A percentile compares a stretch with the other conserved stretches of the same genome.
phyloP scores from a whole-genome alignment of 2,329 filamentous ascomycete genomes.

The Metarhizium rileyi region DNA sequence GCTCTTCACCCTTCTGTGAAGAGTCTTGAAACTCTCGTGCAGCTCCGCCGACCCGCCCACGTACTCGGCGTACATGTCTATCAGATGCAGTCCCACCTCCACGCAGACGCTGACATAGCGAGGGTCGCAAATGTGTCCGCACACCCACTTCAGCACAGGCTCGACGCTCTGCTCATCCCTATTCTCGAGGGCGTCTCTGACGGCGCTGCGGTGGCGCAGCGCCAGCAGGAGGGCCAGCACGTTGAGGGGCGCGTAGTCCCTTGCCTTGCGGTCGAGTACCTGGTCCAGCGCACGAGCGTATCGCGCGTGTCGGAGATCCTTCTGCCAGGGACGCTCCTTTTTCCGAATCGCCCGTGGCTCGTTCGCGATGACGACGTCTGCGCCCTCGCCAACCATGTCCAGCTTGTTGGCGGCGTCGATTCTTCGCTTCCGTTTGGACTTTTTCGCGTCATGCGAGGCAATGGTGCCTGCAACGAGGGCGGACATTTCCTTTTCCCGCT shows the following conservation, averaged over 20 bases:
- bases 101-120: conserved; percentile 72
- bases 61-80: conserved; percentile 82
- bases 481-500: conserved; percentile 77
- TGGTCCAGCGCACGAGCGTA: conserved; percentile 72
- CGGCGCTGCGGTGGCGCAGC: conserved; percentile 76
- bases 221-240: conserved; percentile 73
- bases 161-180: conserved; percentile 74
- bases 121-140: conserved; percentile 71
- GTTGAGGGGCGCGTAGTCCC: conserved; percentile 48
- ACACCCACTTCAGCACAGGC: conserved; percentile 76
- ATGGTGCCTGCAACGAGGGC: conserved; percentile 69
- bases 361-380: conserved; percentile 81
- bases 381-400: conserved; percentile 74
- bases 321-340: conserved; percentile 69
- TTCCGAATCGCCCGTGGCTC: conserved; percentile 41
- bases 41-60: conserved; percentile 65
- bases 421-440: conserved; percentile 56
- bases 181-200: conserved; percentile 68
- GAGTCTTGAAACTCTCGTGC: conserved; percentile 55
- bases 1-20: conserved; percentile 61
- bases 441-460: conserved; percentile 64
- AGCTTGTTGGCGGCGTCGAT: conserved; percentile 42
- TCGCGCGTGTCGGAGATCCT: conserved; percentile 65
- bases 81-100: conserved; percentile 69
- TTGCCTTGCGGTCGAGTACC: conserved; percentile 49